phyloP scores from a whole-genome alignment of 1,284 basidiomycete species.

The Puccinia horiana region DNA sequence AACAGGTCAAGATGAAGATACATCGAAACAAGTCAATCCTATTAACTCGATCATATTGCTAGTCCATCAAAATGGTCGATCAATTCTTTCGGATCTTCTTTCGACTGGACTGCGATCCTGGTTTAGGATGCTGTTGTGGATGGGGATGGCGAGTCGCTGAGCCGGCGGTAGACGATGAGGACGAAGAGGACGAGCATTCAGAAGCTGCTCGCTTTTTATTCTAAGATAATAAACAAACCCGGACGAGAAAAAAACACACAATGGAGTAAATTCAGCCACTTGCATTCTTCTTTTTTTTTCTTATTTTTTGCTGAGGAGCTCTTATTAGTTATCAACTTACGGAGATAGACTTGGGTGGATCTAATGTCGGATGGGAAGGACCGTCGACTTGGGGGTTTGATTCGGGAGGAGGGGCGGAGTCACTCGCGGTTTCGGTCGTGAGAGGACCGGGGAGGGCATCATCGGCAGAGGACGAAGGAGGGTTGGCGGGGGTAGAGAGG shows the following conservation, averaged over 20 bases:
- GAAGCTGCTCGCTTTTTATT: constrained; percentile 29
- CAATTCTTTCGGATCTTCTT: constrained; percentile 24
- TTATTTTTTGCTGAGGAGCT: not conserved
- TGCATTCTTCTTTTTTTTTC: too few species aligned
- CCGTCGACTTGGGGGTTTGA: not conserved
- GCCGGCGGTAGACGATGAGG: not conserved
- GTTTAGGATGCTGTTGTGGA: not conserved
- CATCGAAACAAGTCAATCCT: too few species aligned
- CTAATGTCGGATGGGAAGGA: not conserved
- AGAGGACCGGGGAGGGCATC: not conserved
- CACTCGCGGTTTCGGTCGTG: not conserved
- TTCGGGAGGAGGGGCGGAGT: not conserved
- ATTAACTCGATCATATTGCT: too few species aligned
- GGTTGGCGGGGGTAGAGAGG: not conserved
- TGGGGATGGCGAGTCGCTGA: not conserved
- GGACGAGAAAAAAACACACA: not conserved
- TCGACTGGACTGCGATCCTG: not conserved
- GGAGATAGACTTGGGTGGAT: not conserved
- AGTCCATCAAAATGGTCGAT: not conserved
- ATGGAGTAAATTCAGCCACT: not conserved
- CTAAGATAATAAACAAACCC: not conserved
- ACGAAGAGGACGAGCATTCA: not conserved
- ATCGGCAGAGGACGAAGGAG: not conserved
- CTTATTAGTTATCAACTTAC: not conserved
- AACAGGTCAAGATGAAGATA: too few species aligned